phyloP scores from a whole-genome alignment of 1,284 basidiomycete genomes.

The Vanrija sp. region DNA sequence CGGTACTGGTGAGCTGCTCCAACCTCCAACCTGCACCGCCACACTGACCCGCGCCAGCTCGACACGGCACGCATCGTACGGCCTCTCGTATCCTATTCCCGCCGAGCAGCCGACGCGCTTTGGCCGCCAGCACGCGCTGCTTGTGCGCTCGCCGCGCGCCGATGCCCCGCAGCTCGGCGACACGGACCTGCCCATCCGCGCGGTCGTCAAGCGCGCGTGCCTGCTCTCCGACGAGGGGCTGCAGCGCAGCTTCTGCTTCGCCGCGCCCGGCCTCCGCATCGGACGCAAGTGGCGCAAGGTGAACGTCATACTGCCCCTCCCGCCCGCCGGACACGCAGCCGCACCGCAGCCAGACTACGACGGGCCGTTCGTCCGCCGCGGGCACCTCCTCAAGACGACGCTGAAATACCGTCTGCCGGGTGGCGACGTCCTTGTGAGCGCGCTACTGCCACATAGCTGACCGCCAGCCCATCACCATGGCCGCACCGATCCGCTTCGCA shows the following conservation, averaged over 20 bases:
- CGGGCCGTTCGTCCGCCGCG: slow-evolving; percentile 37
- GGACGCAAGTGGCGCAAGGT: slow-evolving; percentile 37
- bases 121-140: slow-evolving; percentile 22
- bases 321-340: slow-evolving; percentile 54
- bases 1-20: slow-evolving; percentile 24
- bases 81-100: slow-evolving; percentile 32
- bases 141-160: slow-evolving; percentile 20
- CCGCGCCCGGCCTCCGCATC: slow-evolving; percentile 31
- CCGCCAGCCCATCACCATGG: slow-evolving; percentile 29
- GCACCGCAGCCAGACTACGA: slow-evolving; percentile 42
- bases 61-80: slow-evolving; percentile 16
- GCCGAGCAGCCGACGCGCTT: slow-evolving; percentile 28
- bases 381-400: slow-evolving; percentile 40
- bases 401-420: slow-evolving; percentile 27
- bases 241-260: slow-evolving; percentile 43
- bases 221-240: slow-evolving; percentile 34
- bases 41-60: slow-evolving; percentile 22
- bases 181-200: not conserved
- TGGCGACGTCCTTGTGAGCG: slow-evolving; percentile 10
- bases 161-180: slow-evolving; percentile 5
- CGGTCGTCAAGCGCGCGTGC: slow-evolving; percentile 13
- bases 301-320: slow-evolving; percentile 33
- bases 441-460: not conserved
- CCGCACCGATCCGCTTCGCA: slow-evolving; percentile 41
- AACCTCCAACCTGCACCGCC: not conserved